Conservation (phyloP, 1,284 basidiomycete species). For the Macrocybe sp. region DNA sequence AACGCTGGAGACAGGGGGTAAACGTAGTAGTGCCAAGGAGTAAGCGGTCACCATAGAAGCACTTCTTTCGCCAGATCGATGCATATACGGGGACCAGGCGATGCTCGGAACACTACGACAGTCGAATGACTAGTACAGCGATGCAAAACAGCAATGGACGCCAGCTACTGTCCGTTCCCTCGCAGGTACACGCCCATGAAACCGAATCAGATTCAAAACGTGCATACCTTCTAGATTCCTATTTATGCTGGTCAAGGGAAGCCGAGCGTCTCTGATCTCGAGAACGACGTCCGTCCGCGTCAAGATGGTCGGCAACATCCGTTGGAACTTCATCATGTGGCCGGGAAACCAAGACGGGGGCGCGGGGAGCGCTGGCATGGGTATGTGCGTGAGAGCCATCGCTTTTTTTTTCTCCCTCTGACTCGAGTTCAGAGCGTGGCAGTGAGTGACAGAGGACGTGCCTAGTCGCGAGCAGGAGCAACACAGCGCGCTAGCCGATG, state of each 20-base stretch:
- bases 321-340: conserved; percentile 90
- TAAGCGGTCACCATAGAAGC: too few relatives aligned
- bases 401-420: conserved; percentile 27
- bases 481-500: too few relatives aligned
- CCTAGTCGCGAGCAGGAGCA: too few relatives aligned
- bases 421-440: neutral
- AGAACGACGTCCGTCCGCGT: conserved; percentile 87
- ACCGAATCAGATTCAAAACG: conserved; percentile 19
- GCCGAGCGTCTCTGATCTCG: conserved; percentile 88
- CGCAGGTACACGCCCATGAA: neutral
- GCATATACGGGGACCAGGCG: neutral
- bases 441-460: conserved; percentile 11
- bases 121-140: neutral
- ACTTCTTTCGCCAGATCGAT: neutral
- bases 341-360: conserved; percentile 97
- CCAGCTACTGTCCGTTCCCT: too few relatives aligned
- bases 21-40: conserved; percentile 7
- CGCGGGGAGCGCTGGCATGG: conserved; percentile 54
- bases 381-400: conserved; percentile 38
- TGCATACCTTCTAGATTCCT: conserved; percentile 74
- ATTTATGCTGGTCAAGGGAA: conserved; percentile 95
- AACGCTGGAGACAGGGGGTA: conserved; percentile 16
- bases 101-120: neutral
- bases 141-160: too few relatives aligned
- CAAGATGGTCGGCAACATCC: conserved; percentile 72